Conservation (phyloP, 1,139 yeast species). For the Candida sp. region DNA sequence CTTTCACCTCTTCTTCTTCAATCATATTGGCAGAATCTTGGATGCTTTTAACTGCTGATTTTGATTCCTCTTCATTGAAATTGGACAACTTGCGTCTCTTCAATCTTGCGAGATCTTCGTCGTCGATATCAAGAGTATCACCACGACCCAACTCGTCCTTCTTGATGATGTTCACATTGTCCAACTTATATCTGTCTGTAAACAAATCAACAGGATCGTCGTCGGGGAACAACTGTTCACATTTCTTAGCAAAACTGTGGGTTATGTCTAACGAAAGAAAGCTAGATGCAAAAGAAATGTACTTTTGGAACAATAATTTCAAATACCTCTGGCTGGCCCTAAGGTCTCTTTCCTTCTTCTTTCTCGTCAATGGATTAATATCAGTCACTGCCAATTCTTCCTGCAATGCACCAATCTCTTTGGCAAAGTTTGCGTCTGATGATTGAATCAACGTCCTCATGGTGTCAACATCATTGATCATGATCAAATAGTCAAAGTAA, state of each 20-base stretch:
- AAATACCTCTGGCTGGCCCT: constrained; percentile 27
- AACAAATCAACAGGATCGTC: constrained; percentile 49
- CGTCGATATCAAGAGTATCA: constrained; percentile 19
- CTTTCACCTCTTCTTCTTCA: constrained; percentile 19
- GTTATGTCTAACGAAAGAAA: constrained; percentile 76
- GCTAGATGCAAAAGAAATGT: constrained; percentile 35
- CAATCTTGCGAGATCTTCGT: constrained; percentile 20
- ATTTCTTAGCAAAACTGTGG: constrained; percentile 67
- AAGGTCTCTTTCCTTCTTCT: constrained; percentile 27
- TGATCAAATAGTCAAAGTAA: constrained; percentile 75
- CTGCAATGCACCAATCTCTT: constrained; percentile 31
- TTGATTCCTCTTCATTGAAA: constrained; percentile 12
- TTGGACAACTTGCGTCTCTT: constrained; percentile 22
- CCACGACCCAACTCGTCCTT: constrained; percentile 44
- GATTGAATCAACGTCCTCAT: constrained; percentile 83
- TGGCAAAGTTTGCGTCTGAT: constrained; percentile 41
- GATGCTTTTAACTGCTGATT: constrained; percentile 13
- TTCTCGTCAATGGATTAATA: constrained; percentile 23
- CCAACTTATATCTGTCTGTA: constrained; percentile 48
- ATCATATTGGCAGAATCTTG: constrained; percentile 15
- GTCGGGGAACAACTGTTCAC: constrained; percentile 66
- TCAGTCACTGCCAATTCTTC: constrained; percentile 20
- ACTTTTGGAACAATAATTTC: constrained; percentile 23
- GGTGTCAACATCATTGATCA: constrained; percentile 77
- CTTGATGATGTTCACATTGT: constrained; percentile 47